Conservation (phyloP, 768 basidiomycete species). For the Kwoniella sp. region DNA sequence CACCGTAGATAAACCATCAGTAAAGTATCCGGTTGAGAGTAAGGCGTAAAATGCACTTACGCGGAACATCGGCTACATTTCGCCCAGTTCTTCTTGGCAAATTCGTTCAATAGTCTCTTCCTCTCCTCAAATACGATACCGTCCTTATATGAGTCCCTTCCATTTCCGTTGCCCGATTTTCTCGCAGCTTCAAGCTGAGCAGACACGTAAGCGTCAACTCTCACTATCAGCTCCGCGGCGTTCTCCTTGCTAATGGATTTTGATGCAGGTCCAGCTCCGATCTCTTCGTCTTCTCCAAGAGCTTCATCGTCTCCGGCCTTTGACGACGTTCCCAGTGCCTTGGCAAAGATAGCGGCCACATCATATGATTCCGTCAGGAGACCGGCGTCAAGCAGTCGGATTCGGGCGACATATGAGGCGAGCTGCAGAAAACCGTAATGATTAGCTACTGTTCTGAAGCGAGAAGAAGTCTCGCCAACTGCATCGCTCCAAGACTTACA, state of each 20-base stretch:
- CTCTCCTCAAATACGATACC: conserved; percentile 81
- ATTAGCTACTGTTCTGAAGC: too few species aligned
- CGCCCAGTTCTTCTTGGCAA: conserved; percentile 68
- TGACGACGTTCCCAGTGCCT: conserved; percentile 36
- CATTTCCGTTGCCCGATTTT: conserved; percentile 58
- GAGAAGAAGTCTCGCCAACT: too few species aligned
- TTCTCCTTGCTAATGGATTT: conserved; percentile 41
- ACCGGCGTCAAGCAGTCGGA: conserved; percentile 85
- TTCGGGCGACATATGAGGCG: conserved; percentile 79
- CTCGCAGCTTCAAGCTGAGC: conserved; percentile 34
- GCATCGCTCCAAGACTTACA: too few species aligned
- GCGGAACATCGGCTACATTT: conserved; percentile 78
- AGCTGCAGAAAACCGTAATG: conserved; percentile 67
- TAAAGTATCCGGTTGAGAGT: not conserved
- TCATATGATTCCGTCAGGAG: conserved; percentile 77
- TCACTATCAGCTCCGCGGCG: conserved; percentile 45
- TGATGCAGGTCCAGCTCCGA: conserved; percentile 18
- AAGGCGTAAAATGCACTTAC: conserved; percentile 61
- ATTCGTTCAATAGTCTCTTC: conserved; percentile 78
- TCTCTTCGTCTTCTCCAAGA: conserved; percentile 58
- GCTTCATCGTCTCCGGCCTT: conserved; percentile 57
- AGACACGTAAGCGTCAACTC: conserved; percentile 48
- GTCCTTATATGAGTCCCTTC: conserved; percentile 86
- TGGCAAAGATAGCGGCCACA: conserved; percentile 68
- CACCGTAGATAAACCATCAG: not conserved